phyloP scores from a whole-genome alignment of 129 eudicot genomes.

The Dittrichia graveolens region DNA sequence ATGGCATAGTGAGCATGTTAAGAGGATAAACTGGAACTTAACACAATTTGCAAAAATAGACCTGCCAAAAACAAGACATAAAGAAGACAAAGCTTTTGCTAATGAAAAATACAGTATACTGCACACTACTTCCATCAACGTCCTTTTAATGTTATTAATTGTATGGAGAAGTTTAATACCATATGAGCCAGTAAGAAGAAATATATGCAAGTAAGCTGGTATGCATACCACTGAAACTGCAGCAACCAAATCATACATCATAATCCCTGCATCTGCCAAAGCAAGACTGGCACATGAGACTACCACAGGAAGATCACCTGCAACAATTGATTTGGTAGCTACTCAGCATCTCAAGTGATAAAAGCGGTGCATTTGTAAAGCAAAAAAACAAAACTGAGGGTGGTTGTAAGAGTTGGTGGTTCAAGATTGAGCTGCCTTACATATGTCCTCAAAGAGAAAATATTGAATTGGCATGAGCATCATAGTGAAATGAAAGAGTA shows the following conservation, averaged over 20 bases:
- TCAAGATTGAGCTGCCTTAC: background rate
- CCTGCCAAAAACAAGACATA: background rate
- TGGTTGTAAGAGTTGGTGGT: background rate
- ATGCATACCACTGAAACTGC: slow-evolving; percentile 89
- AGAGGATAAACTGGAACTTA: background rate
- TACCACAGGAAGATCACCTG: slow-evolving; percentile 97
- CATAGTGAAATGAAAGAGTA: slow-evolving; percentile 7
- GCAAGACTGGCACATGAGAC: slow-evolving; percentile 98
- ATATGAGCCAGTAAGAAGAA: slow-evolving; percentile 5
- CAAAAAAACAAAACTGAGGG: no score
- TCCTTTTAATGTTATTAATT: background rate
- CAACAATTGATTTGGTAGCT: slow-evolving; percentile 14
- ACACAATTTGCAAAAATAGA: background rate
- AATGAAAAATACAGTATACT: background rate
- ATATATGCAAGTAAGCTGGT: slow-evolving; percentile 1
- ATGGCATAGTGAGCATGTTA: background rate
- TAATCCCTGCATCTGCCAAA: slow-evolving; percentile 95
- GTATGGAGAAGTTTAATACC: background rate
- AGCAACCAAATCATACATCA: slow-evolving; percentile 88
- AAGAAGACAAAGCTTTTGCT: background rate
- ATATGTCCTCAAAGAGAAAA: background rate
- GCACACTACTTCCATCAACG: background rate
- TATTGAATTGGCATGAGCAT: slow-evolving; percentile 12
- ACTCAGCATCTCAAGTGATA: slow-evolving; percentile 11
- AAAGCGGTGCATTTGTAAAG: background rate